phyloP scores from a whole-genome alignment of 2,329 filamentous ascomycete genomes.

The Fusarium brachygibbosum region DNA sequence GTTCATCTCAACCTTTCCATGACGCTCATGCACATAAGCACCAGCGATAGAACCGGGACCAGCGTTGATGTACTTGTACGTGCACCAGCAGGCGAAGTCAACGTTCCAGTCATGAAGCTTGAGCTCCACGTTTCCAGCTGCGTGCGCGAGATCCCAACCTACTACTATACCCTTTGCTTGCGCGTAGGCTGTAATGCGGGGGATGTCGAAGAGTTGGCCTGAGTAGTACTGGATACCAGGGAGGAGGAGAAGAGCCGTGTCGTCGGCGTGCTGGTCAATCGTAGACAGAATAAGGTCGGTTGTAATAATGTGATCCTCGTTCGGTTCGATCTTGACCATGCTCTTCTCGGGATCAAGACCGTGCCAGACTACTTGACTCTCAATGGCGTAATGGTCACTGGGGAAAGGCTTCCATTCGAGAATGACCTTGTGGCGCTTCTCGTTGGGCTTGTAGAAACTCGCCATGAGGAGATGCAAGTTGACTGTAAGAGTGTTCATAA shows the following conservation, averaged over 20 bases:
- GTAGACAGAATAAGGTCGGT: slow-evolving; percentile 78
- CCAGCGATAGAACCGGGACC: slow-evolving; percentile 86
- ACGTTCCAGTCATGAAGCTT: slow-evolving; percentile 89
- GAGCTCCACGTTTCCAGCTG: slow-evolving; percentile 85
- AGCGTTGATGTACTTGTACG: slow-evolving; percentile 93
- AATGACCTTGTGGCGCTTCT: slow-evolving; percentile 79
- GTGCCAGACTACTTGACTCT: slow-evolving; percentile 83
- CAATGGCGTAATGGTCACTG: slow-evolving; percentile 86
- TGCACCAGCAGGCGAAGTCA: slow-evolving; percentile 94
- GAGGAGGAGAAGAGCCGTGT: slow-evolving; percentile 81
- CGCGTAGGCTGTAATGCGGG: slow-evolving; percentile 82
- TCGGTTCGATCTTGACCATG: slow-evolving; percentile 80
- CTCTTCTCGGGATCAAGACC: slow-evolving; percentile 74
- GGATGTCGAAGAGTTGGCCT: slow-evolving; percentile 88
- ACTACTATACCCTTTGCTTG: slow-evolving; percentile 78
- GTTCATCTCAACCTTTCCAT: slow-evolving; percentile 68
- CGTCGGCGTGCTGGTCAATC: slow-evolving; percentile 80
- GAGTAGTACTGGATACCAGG: slow-evolving; percentile 94
- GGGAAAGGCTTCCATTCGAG: slow-evolving; percentile 93
- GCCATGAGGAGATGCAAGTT: slow-evolving; percentile 88
- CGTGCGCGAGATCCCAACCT: slow-evolving; percentile 91
- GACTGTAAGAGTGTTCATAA: slow-evolving; percentile 88
- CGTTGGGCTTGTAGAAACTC: slow-evolving; percentile 82
- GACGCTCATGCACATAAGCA: slow-evolving; percentile 82
- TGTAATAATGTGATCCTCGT: slow-evolving; percentile 70